Evolutionary conservation across 306 rosid species (phyloP).

Genomic region (Lathyrus aphaca): DNA sequence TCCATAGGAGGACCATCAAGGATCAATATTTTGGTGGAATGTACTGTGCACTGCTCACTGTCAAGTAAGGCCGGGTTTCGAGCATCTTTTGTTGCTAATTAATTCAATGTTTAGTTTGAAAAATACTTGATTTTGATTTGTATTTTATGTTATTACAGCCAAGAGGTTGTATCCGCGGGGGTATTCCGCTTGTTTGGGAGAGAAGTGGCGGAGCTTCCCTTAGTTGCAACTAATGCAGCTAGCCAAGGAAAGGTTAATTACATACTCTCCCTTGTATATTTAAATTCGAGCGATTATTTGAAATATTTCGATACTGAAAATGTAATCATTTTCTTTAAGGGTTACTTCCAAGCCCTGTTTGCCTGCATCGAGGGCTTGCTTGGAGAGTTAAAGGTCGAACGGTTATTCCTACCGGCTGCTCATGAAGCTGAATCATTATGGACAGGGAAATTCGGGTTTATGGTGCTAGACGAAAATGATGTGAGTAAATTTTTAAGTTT

Average conservation of each 20-base stretch:
- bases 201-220: conserved; percentile 88
- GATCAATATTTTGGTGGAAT: conserved; percentile 77
- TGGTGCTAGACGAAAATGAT: conserved; percentile 47
- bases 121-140: background rate
- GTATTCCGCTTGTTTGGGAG: conserved; percentile 74
- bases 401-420: conserved; percentile 75
- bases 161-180: conserved; percentile 65
- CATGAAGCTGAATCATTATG: conserved; percentile 71
- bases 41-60: conserved; percentile 75
- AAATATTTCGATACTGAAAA: conserved; percentile 2
- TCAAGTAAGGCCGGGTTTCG: conserved; percentile 56
- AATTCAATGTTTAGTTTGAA: background rate
- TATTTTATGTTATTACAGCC: conserved; percentile 44
- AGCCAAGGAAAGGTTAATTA: conserved; percentile 72
- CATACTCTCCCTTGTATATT: background rate
- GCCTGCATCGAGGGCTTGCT: conserved; percentile 70
- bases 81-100: background rate
- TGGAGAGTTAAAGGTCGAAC: conserved; percentile 52
- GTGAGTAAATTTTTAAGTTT: conserved; percentile 41
- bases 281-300: conserved; percentile 6
- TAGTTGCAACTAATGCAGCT: conserved; percentile 66
- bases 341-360: conserved; percentile 70
- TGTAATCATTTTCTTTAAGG: conserved; percentile 42
- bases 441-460: conserved; percentile 72
- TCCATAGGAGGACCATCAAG: conserved; percentile 52